Percentiles rank a stretch among this genome's conserved stretches.
Conservation (phyloP, 306 rosid genomes). For the Fragaria ananassa region DNA sequence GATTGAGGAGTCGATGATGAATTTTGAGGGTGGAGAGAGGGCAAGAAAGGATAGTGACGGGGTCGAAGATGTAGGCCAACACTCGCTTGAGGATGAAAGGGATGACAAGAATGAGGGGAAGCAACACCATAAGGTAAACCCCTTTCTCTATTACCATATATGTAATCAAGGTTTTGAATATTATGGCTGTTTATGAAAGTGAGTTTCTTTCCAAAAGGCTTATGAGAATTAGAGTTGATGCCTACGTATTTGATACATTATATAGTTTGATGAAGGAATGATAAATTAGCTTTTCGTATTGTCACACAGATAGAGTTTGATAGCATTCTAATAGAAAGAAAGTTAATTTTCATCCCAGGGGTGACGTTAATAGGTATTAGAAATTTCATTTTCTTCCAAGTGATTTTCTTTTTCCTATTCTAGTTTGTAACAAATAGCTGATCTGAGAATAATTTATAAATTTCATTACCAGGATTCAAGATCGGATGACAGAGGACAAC, state of each 20-base stretch:
- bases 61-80: slow-evolving; percentile 5
- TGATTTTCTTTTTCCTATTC: neutral
- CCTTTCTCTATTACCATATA: slow-evolving; percentile 5
- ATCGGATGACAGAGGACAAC: slow-evolving; percentile 68
- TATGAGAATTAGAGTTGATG: neutral
- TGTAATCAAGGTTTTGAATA: neutral
- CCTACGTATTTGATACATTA: neutral
- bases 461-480: slow-evolving; percentile 68
- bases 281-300: neutral
- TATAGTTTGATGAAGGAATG: neutral
- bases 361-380: neutral
- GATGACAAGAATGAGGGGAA: slow-evolving; percentile 48
- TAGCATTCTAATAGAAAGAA: neutral
- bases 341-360: neutral
- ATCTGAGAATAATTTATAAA: slow-evolving; percentile 26
- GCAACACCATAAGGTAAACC: slow-evolving; percentile 52
- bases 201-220: neutral
- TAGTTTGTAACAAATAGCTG: slow-evolving; percentile 11
- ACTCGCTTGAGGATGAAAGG: slow-evolving; percentile 54
- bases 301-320: neutral
- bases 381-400: neutral
- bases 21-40: slow-evolving; percentile 26
- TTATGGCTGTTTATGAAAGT: neutral
- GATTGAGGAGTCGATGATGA: slow-evolving; percentile 32
- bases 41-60: neutral